Base-by-base conservation (phyloP, 305 asterid species). In the Plantago lanceolata region DNA sequence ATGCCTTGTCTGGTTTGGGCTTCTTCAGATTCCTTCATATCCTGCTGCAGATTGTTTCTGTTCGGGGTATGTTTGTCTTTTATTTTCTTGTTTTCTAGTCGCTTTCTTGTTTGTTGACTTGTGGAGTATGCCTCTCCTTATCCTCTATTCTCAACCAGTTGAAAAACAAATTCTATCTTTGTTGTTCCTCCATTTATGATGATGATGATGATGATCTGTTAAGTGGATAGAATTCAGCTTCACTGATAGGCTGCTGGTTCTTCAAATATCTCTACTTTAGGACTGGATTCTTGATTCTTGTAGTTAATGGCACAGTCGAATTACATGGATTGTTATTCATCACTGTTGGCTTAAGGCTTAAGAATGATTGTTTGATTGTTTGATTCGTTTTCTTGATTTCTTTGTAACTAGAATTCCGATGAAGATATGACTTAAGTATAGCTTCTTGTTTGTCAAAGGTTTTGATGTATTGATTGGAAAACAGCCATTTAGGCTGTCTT, bases 21-120 rank as follows among this genome's bases (percentile, higher is more conserved):
- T 78, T 85, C 84, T 61, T 76, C 86, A 61, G 78, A 82, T 82
- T 85, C 83, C 75, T 79, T 67, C 65, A 67, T 69, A 62, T 66
- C 76, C 82, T 79, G 83, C 87, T 79, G 83, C 87, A 73, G 84
- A 78, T 75, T 85, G 83, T 82, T 71, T 75, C 81, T 78, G 57
- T 76, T 75, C 73, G 67, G 67, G 90, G 93, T 87, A 72, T 33
- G 40, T 33, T 5, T 33, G 71, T 65, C 61, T 61, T 61, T 67
- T 19, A 24, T 29, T 18, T 29, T 33, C 45, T 31, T 64, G 59
- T 24, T 31, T 19, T 29, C 24, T 53, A n/a, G 2, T 28, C 26
- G 17, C 18, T 70, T 65, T 61, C 20, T 37, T 75, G 49, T 48
- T 63, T 15, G 70, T 65, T 56, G 63, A 26, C 53, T 57, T 53